Base-by-base conservation (phyloP, 305 asterid species). In the Plantago lanceolata region DNA sequence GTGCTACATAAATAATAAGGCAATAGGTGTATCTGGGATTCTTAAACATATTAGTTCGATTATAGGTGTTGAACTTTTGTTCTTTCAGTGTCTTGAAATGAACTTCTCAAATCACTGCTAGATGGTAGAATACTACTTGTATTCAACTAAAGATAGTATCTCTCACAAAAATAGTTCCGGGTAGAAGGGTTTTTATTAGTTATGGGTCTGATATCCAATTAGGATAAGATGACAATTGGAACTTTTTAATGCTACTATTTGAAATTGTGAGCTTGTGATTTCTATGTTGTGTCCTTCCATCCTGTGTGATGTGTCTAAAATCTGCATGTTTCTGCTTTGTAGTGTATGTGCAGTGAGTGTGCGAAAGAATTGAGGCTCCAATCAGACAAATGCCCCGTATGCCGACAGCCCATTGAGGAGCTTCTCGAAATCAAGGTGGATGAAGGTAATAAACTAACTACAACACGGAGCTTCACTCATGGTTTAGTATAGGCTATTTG, bases 351-450 rank as follows among this genome's bases (percentile, higher is more conserved):
- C 75, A 68, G 94, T 9, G 94, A 76, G 40, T 89, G 96, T 31
- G 96, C 96, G 37, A 85, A 89, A 68, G 88, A 78, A 71, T 65
- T 89, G 83, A 89, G 96, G 82, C 76, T 81, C 72, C 96, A 85
- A 67, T 80, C 96, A 53, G 79, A 89, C 15, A 89, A 85, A 73
- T 87, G 95, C 65, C 95, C 96, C 4, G 88, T 89, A 58, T 89
- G 96, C 64, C 85, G 95, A 65, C 95, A 87, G 72, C 91, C 96
- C 57, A 87, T 89, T 19, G 82, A 82, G 76, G 89, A 87, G 78
- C 95, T 89, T 73, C 73, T 89, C 44, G 96, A 89, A 85, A 86
- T 89, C 73, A 89, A 87, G 80, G 84, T 84, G 26, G 86, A 80
- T 26, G 81, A 82, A 85, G 94, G 92, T 80, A 81, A 60, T 40